Conservation (phyloP, 2,329 filamentous ascomycete species). For the Neonectria faginata region DNA sequence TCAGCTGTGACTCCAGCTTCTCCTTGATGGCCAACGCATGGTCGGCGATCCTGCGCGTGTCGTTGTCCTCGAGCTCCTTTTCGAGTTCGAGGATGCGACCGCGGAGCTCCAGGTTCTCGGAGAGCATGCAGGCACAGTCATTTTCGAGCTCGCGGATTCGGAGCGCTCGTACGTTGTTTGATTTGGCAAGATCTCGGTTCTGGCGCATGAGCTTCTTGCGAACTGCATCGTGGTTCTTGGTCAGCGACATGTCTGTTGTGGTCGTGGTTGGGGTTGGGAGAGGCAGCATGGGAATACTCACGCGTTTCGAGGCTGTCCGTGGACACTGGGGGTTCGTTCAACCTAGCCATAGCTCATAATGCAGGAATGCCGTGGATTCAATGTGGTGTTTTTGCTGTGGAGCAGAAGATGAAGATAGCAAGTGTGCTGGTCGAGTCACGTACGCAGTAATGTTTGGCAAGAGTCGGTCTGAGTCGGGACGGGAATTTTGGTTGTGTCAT, state of each 20-base stretch:
- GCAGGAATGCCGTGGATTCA: conserved; percentile 27
- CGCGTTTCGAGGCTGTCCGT: conserved; percentile 78
- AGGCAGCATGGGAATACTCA: conserved; percentile 57
- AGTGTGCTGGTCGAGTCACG: conserved; percentile 33
- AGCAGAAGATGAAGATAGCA: conserved; percentile 30
- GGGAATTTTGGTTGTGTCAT: conserved; percentile 46
- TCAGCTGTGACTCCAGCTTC: conserved; percentile 77
- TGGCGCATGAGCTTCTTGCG: conserved; percentile 84
- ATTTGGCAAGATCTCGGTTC: conserved; percentile 84
- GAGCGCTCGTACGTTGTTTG: conserved; percentile 81
- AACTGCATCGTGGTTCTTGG: conserved; percentile 61
- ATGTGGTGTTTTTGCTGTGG: conserved; percentile 28
- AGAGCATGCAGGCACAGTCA: conserved; percentile 78
- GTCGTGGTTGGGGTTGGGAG: conserved; percentile 10
- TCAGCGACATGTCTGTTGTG: conserved; percentile 30
- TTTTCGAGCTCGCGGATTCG: conserved; percentile 82
- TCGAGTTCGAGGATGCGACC: conserved; percentile 78
- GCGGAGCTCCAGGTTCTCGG: conserved; percentile 82
- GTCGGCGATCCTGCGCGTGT: conserved; percentile 69
- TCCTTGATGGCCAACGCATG: conserved; percentile 77
- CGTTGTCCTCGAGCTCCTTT: conserved; percentile 72
- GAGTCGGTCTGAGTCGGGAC: conserved; percentile 40
- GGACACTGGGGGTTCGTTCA: conserved; percentile 79
- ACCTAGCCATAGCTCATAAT: conserved; percentile 76
- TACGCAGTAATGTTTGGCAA: conserved; percentile 37